Base-by-base conservation (phyloP, 257 asterid genomes). In the Paraleonurus japonicus region DNA sequence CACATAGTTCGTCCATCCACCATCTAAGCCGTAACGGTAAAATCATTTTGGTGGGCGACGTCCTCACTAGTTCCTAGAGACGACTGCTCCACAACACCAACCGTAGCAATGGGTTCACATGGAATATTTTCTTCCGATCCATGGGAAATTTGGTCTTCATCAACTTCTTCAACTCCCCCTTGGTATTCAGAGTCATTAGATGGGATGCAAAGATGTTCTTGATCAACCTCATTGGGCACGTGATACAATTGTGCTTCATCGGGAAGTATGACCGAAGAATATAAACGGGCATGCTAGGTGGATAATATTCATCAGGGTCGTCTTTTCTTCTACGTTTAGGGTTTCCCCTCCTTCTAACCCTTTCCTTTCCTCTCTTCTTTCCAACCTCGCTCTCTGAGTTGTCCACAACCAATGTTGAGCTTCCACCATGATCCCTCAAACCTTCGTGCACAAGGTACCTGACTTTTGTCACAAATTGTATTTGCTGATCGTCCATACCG, bases 401-500 rank as follows among this genome's bases (percentile, higher is more conserved):
- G 4, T 80, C 75, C 22, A 69, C 75, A 32, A 64, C 69, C 19
- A 78, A 61, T 19, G 82, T 19, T 0, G 92, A 67, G 81, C 76
- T 78, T 51, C 88, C 85, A 66, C 69, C 70, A 45, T 86, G 96
- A 67, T 90, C 96, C 82, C 94, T 83, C 78, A 93, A 75, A 80
- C 89, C 87, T 57, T 90, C 97, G 39, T 89, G 95, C 1, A 89
- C 92, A 47, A 85, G 68, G 68, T 80, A 86, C 75, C 92, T 81
- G 64, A 93, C 89, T 75, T 90, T 86, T 30, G 92, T 72, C 57
- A 93, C 81, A 2, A 84, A 81, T 62, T 90, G 91, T 69, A 87
- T 76, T 75, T 93, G 98, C 69, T 83, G 95, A 24, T 86, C 92
- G 39, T 90, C 96, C 96, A 90, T 89, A 73, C 98, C 96, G 20